A percentile compares a stretch with the other conserved stretches of the same genome.
Conservation (phyloP, 768 basidiomycete species). For the Mycena epipterygia region DNA sequence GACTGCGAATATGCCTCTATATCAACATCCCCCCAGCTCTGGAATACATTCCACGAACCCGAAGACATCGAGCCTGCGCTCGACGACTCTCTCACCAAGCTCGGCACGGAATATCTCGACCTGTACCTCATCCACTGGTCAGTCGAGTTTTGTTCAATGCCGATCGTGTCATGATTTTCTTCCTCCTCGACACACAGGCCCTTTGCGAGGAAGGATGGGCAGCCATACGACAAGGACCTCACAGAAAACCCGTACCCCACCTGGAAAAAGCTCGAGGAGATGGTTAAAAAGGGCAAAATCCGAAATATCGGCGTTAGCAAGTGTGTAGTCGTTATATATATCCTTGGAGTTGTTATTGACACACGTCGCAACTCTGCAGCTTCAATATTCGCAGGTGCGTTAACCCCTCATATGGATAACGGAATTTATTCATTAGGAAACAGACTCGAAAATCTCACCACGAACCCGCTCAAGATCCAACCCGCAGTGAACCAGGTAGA, state of each 20-base stretch:
- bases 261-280: conserved; percentile 84
- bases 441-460: conserved; percentile 72
- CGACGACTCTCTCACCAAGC: conserved; percentile 72
- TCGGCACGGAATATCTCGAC: conserved; percentile 81
- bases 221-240: conserved; percentile 66
- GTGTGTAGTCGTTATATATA: conserved; percentile 50
- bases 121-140: conserved; percentile 88
- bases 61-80: conserved; percentile 77
- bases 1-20: background rate
- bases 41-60: conserved; percentile 83
- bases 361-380: conserved; percentile 49
- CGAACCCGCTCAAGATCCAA: conserved; percentile 69
- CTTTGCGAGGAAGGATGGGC: conserved; percentile 71
- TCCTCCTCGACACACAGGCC: conserved; percentile 57
- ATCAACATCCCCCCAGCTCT: conserved; percentile 59
- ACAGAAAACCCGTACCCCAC: conserved; percentile 82
- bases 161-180: background rate
- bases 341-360: background rate
- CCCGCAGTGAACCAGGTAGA: conserved; percentile 78
- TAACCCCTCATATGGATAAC: conserved; percentile 6
- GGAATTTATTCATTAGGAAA: conserved; percentile 34
- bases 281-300: conserved; percentile 83
- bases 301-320: conserved; percentile 90
- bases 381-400: conserved; percentile 72
- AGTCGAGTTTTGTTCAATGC: conserved; percentile 20